phyloP scores from a whole-genome alignment of 108 stramenopile species.

The Hondaea fermentalgiana region DNA sequence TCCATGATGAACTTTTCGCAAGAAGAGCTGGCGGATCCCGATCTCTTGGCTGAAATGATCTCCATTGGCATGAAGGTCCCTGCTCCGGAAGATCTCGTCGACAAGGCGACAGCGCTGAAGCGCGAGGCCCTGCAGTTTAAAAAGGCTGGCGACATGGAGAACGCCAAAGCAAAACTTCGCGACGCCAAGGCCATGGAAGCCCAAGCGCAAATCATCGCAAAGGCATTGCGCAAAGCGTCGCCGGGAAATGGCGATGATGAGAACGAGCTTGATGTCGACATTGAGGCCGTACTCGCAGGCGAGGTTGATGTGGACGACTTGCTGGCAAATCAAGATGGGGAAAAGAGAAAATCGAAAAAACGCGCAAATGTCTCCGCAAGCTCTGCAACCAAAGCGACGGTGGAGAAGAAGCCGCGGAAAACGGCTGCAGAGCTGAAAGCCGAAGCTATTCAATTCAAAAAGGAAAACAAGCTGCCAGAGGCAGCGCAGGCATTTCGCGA shows the following conservation, averaged over 20 bases:
- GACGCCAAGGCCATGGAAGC: neutral
- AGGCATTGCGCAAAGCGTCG: neutral
- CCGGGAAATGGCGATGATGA: neutral
- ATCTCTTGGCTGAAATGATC: neutral
- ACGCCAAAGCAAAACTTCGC: neutral
- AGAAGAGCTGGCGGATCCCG: neutral
- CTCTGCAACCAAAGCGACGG: neutral
- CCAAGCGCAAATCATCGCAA: neutral
- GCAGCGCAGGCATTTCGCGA: neutral
- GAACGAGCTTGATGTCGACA: neutral
- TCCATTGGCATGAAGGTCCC: constrained; percentile 1
- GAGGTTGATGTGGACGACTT: neutral
- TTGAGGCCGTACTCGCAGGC: neutral
- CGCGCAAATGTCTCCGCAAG: neutral
- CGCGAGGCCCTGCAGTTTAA: neutral
- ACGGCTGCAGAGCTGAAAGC: neutral
- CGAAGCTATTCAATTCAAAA: neutral
- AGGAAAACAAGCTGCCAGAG: neutral
- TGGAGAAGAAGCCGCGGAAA: neutral
- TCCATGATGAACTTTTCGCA: neutral
- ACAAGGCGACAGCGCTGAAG: neutral
- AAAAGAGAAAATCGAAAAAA: neutral
- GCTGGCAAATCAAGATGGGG: neutral
- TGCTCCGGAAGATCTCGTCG: neutral
- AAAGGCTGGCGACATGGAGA: neutral